Evolutionary conservation across 2,329 filamentous ascomycete genomes (phyloP).

Genomic region (Paecilomyces dactylethromorphus): DNA sequence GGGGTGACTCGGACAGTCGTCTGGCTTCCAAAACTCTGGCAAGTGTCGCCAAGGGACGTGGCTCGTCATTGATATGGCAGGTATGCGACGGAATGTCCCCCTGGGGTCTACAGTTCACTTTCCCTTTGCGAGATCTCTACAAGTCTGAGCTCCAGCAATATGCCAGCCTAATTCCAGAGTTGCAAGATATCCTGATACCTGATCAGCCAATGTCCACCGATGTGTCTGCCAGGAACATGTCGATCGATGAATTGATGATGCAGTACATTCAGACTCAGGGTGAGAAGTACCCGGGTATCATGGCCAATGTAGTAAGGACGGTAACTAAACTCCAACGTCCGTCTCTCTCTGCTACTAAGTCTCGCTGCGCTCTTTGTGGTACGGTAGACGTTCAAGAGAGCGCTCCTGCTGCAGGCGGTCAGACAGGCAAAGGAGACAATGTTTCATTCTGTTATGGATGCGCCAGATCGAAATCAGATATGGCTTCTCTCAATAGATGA

Average conservation of each 20-base stretch:
- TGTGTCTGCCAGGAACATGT: constrained; percentile 52
- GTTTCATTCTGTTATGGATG: constrained; percentile 38
- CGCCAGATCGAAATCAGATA: constrained; percentile 30
- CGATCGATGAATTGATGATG: constrained; percentile 84
- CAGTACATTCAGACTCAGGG: constrained; percentile 86
- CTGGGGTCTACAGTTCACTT: constrained; percentile 58
- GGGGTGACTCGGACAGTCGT: constrained; percentile 80
- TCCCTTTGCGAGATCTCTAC: constrained; percentile 78
- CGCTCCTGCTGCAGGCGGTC: constrained; percentile 22
- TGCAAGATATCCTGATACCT: constrained; percentile 44
- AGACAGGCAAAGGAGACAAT: constrained; percentile 49
- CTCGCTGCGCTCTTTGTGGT: constrained; percentile 60
- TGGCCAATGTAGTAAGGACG: constrained; percentile 91
- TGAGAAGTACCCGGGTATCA: constrained; percentile 78
- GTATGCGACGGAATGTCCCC: constrained; percentile 66
- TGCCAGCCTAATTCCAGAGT: constrained; percentile 45
- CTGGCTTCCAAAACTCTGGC: constrained; percentile 80
- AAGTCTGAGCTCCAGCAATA: constrained; percentile 72
- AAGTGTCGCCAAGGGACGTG: constrained; percentile 85
- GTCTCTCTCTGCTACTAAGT: constrained; percentile 21
- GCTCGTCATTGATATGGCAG: constrained; percentile 74
- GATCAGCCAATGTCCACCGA: constrained; percentile 30
- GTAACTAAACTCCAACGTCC: constrained; percentile 66
- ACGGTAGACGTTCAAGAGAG: constrained; percentile 60
- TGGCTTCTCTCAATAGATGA: constrained; percentile 11